A percentile compares a stretch with the other conserved stretches of the same genome.
phyloP scores from a whole-genome alignment of 176 grass and related monocot species.

The Oryza glumipatula region DNA sequence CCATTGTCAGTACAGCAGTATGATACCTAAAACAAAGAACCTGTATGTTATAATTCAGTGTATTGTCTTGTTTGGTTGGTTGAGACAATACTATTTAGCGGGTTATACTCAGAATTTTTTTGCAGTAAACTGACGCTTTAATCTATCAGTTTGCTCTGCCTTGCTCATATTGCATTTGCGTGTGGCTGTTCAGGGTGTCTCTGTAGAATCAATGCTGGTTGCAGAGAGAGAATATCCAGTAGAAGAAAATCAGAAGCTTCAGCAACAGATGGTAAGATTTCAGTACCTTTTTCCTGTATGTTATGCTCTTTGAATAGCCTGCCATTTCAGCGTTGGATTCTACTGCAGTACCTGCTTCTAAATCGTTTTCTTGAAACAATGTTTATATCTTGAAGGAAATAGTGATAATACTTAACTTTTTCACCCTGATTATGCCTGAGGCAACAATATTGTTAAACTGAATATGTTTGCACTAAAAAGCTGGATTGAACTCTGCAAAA shows the following conservation, averaged over 20 bases:
- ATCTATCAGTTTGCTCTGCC: neutral
- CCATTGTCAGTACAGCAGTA: neutral
- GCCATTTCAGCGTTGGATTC: neutral
- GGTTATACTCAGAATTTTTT: neutral
- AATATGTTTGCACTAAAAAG: neutral
- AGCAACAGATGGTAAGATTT: constrained; percentile 56
- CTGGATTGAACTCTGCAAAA: neutral
- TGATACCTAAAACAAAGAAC: neutral
- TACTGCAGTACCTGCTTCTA: neutral
- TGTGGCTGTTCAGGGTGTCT: constrained; percentile 40
- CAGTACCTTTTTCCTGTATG: neutral
- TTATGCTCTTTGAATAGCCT: neutral
- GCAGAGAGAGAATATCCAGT: constrained; percentile 49
- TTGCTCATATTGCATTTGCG: neutral
- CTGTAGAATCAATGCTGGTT: constrained; percentile 32
- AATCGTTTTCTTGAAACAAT: neutral
- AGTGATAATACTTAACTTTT: neutral
- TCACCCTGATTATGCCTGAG: neutral
- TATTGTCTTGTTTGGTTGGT: neutral
- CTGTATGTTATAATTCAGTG: neutral
- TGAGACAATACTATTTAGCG: neutral
- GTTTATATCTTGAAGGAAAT: neutral
- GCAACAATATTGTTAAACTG: neutral
- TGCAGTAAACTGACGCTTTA: neutral
- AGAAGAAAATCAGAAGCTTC: constrained; percentile 57